phyloP scores from a whole-genome alignment of 1,139 yeast species.

The Diutina sp. region DNA sequence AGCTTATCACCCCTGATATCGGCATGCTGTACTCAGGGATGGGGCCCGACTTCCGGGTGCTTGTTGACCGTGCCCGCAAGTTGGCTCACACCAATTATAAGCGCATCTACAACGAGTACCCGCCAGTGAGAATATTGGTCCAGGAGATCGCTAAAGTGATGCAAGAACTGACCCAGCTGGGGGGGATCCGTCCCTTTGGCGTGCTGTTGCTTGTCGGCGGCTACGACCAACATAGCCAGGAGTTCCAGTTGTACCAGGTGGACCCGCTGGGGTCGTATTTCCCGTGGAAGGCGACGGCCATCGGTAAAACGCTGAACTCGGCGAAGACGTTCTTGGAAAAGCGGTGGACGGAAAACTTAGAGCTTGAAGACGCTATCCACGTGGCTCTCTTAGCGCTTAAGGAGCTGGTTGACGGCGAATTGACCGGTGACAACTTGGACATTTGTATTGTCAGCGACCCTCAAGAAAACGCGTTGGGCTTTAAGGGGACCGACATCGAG shows the following conservation, averaged over 20 bases:
- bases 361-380: conserved; percentile 95
- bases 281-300: conserved; percentile 99
- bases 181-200: conserved; percentile 97
- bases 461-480: conserved; percentile 72
- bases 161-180: conserved; percentile 97
- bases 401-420: conserved; percentile 96
- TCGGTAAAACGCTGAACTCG: conserved; percentile 87
- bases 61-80: conserved; percentile 87
- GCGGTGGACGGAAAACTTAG: conserved; percentile 95
- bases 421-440: conserved; percentile 93
- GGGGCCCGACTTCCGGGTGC: conserved; percentile 97
- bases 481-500: conserved; percentile 62
- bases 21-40: conserved; percentile 97
- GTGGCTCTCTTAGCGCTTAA: conserved; percentile 88
- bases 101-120: conserved; percentile 89
- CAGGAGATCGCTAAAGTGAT: conserved; percentile 91
- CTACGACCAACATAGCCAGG: conserved; percentile 67
- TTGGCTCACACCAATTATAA: conserved; percentile 89
- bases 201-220: conserved; percentile 93
- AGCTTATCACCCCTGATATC: conserved; percentile 82
- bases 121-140: conserved; percentile 89
- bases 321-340: conserved; percentile 96
- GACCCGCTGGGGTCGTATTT: conserved; percentile 97
- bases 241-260: conserved; percentile 80
- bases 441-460: conserved; percentile 81